These are phyloP conservation scores for Tetratostichococcus sp. DNA, from an alignment of 139 green algal species.

Conservation along the genomic window DNA sequence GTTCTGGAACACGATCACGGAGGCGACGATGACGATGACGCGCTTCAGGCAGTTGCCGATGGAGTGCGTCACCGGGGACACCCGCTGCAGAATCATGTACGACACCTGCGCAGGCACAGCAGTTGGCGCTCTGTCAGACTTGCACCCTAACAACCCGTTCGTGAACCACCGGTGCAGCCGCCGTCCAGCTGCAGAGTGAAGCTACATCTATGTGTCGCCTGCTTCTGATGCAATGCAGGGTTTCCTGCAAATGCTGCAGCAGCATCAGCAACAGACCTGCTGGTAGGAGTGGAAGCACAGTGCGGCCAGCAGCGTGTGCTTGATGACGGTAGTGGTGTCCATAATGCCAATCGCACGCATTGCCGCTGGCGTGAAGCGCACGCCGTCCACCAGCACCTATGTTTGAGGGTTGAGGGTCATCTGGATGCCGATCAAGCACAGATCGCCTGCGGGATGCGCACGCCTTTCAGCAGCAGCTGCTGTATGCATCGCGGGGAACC, in stretches of 20 bases:
- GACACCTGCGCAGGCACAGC: conserved; percentile 36
- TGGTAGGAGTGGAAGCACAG: conserved; percentile 97
- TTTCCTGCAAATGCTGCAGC: conserved; percentile 1
- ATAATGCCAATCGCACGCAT: conserved; percentile 41
- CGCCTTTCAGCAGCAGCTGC: too few species aligned
- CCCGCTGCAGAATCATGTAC: conserved; percentile 86
- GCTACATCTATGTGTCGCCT: too few species aligned
- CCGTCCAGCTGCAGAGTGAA: too few species aligned
- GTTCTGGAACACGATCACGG: conserved; percentile 88
- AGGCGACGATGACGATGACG: conserved; percentile 92
- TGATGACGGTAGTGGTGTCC: conserved; percentile 46
- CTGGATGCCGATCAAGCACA: neutral
- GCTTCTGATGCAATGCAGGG: neutral
- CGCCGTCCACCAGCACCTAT: conserved; percentile 45
- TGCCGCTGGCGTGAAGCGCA: conserved; percentile 52
- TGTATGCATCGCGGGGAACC: too few species aligned
- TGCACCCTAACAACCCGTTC: neutral
- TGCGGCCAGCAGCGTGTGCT: conserved; percentile 53
- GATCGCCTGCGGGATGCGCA: neutral
- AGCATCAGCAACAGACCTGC: too few species aligned
- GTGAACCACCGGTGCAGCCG: too few species aligned
- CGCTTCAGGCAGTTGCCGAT: conserved; percentile 99
- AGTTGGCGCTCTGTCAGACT: conserved; percentile 27
- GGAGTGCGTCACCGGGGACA: conserved; percentile 96
- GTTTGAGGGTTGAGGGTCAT: neutral